Conservation (phyloP, 1,284 basidiomycete species). For the Moesziomyces sp. region DNA sequence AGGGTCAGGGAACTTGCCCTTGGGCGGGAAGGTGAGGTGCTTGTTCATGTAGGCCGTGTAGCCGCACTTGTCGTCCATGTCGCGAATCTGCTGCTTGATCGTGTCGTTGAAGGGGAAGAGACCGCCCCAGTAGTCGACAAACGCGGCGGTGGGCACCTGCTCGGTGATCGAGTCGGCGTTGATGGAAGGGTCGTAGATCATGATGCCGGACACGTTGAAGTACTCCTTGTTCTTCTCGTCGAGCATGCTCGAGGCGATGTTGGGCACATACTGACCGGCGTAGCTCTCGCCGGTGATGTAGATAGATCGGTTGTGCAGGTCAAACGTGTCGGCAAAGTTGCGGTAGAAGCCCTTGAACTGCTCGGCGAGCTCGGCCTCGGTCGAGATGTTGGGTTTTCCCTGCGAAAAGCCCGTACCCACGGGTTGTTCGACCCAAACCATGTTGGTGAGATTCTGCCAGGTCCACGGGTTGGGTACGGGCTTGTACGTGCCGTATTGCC, state of each 20-base stretch:
- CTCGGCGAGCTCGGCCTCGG: slow-evolving; percentile 65
- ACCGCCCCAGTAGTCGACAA: slow-evolving; percentile 35
- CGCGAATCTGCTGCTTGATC: slow-evolving; percentile 31
- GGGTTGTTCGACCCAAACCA: slow-evolving; percentile 86
- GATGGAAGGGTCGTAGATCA: slow-evolving; percentile 63
- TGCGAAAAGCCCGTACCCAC: slow-evolving; percentile 83
- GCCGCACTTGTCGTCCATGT: slow-evolving; percentile 50
- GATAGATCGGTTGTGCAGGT: slow-evolving; percentile 47
- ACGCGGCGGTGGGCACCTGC: slow-evolving; percentile 51
- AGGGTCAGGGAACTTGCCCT: slow-evolving; percentile 49
- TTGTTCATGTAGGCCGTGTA: slow-evolving; percentile 51
- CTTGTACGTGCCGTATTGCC: slow-evolving; percentile 76
- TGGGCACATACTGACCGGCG: slow-evolving; percentile 99
- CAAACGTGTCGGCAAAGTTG: slow-evolving; percentile 55
- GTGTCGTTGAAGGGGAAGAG: slow-evolving; percentile 42
- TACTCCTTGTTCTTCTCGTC: slow-evolving; percentile 40
- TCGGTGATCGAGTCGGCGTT: slow-evolving; percentile 39
- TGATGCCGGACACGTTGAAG: slow-evolving; percentile 62
- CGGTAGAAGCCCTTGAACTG: slow-evolving; percentile 66
- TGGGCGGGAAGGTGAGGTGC: slow-evolving; percentile 60
- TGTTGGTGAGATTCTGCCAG: slow-evolving; percentile 79
- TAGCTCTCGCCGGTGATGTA: slow-evolving; percentile 73
- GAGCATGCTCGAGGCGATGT: slow-evolving; percentile 72
- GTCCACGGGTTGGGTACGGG: slow-evolving; percentile 78
- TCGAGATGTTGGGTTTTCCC: slow-evolving; percentile 75